These are phyloP conservation scores for Neonectria hederae DNA, from an alignment of 2,329 filamentous ascomycete genomes.

Conservation along the genomic window DNA sequence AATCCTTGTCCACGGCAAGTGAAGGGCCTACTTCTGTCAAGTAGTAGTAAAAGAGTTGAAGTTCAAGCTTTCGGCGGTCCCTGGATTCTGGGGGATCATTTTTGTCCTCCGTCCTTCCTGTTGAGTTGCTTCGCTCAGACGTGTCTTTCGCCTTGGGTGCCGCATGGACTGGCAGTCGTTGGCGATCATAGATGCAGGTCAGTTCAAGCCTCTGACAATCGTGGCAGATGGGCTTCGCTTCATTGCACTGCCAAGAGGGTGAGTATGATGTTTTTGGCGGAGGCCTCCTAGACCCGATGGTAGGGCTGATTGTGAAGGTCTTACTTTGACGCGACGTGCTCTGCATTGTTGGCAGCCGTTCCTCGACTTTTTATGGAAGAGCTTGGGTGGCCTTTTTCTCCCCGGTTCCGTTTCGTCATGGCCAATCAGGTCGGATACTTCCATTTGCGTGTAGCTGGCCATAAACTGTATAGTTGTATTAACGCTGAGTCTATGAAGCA, in stretches of 20 bases:
- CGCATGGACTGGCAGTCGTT: neutral
- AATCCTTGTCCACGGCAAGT: slow-evolving; percentile 1
- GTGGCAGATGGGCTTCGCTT: slow-evolving; percentile 18
- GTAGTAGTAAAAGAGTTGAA: slow-evolving; percentile 12
- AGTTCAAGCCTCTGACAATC: slow-evolving; percentile 12
- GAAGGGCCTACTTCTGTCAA: slow-evolving; percentile 11
- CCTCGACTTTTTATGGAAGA: slow-evolving; percentile 24
- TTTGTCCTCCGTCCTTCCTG: neutral
- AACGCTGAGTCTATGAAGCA: neutral
- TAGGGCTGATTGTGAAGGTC: neutral
- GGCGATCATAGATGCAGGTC: slow-evolving; percentile 18
- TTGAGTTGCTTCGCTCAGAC: neutral
- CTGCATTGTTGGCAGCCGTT: slow-evolving; percentile 23
- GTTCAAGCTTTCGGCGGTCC: slow-evolving; percentile 16
- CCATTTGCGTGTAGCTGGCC: neutral
- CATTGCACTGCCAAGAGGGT: slow-evolving; percentile 6
- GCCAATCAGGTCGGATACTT: neutral
- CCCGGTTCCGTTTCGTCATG: neutral
- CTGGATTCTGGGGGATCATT: slow-evolving; percentile 18
- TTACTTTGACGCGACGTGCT: slow-evolving; percentile 19
- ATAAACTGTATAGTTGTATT: neutral
- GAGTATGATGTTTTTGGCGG: neutral
- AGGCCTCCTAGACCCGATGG: neutral
- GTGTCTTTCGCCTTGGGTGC: neutral
- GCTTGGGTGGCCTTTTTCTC: slow-evolving; percentile 14